A percentile compares a stretch with the other conserved stretches of the same genome.
These are phyloP conservation scores for Cornus kousa DNA, from an alignment of 148 eudicot species.

Conservation along the genomic window DNA sequence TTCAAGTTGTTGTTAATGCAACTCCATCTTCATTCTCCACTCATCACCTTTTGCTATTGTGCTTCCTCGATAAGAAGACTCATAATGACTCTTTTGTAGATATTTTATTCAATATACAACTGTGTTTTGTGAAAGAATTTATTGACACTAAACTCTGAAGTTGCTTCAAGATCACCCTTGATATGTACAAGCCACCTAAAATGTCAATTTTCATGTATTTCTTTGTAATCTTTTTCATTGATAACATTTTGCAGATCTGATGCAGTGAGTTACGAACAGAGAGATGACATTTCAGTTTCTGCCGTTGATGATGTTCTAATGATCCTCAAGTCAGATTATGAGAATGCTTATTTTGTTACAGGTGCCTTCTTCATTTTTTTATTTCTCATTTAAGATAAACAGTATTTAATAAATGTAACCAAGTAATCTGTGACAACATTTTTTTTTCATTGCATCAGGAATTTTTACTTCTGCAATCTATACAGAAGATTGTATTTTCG, in stretches of 20 bases:
- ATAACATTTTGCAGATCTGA: conserved; percentile 33
- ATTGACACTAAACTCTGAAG: background rate
- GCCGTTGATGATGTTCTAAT: conserved; percentile 63
- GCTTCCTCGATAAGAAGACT: no score
- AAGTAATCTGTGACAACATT: conserved; percentile 4
- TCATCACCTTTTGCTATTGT: no score
- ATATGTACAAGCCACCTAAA: background rate
- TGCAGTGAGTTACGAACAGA: conserved; percentile 23
- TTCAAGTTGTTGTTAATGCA: no score
- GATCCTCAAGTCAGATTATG: conserved; percentile 62
- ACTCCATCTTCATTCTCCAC: no score
- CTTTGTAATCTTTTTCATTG: background rate
- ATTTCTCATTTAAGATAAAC: background rate
- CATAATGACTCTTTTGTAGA: no score
- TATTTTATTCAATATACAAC: no score
- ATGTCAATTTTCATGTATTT: background rate
- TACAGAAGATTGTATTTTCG: conserved; percentile 73
- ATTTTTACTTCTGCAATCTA: conserved; percentile 68
- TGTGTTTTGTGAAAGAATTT: no score
- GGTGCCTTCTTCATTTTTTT: conserved; percentile 36
- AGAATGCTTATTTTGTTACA: conserved; percentile 82
- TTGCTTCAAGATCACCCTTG: background rate
- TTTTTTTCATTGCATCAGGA: conserved; percentile 33
- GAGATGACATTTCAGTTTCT: conserved; percentile 34
- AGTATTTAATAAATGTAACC: background rate